Evolutionary conservation across 1,139 yeast genomes (phyloP), one percentile per base, ranked within the genome.

Genomic region (Pichia sp.): DNA sequence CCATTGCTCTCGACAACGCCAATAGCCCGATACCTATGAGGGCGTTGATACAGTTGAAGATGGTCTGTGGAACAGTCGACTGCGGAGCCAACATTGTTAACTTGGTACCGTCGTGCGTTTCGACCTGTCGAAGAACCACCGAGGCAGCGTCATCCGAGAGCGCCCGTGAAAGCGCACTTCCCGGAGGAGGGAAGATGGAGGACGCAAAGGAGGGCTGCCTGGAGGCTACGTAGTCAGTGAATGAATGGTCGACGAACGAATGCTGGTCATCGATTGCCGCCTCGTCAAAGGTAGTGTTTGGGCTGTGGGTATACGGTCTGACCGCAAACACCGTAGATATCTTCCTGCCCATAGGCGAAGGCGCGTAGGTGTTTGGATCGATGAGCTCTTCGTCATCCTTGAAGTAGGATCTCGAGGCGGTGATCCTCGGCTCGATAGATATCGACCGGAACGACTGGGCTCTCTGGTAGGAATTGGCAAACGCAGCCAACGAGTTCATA

Each of bases 31-130:
- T 85, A 0, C 97, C 98, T 63, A 91, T 83, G 45, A 91, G 74
- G 0, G 91, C 88, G 67, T 92, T 92, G 52, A 91, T 84, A 6
- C 95, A 84, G 66, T 92, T 92, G 75, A 92, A 91, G 36, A 89
- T 75, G 0, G 98, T 92, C 68, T 92, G 97, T 1, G 95, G 89
- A 0, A 83, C 87, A 0, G 97, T 91, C 6, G 96, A 87, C 68
- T 87, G 93, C 44, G 97, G 97, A 6, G 89, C 91, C 52, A 90
- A 76, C 54, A 87, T 82, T 1, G 93, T 86, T 42, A 85, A 79
- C n/a, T 83, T 73, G 54, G 83, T 81, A 4, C 96, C 96, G 59
- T 85, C 86, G 57, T 78, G 75, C 55, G 84, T 87, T 66, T 87
- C 95, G 17, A 87, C 80, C 63, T 80, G 82, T 63, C 81, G 83